These are phyloP conservation scores for Linnemannia schmuckeri DNA, from an alignment of 192 early-diverging fungal genomes.

Conservation along the genomic window DNA sequence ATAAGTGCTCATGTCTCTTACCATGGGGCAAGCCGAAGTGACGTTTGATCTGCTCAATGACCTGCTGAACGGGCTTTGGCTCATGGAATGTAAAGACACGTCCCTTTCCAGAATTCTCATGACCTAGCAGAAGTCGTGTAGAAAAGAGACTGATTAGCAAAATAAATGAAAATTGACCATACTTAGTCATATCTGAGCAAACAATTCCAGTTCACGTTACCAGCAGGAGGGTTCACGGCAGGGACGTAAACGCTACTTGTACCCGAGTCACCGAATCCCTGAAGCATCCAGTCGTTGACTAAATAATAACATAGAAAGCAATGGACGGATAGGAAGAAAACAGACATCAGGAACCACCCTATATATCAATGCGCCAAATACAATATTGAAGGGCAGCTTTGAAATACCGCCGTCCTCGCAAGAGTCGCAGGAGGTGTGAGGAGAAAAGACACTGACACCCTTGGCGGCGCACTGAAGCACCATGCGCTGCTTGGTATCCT, in stretches of 20 bases:
- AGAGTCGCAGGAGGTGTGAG: conserved; percentile 92
- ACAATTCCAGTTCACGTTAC: conserved; percentile 25
- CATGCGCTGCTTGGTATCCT: conserved; percentile 85
- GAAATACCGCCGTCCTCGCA: conserved; percentile 75
- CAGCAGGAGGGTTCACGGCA: conserved; percentile 65
- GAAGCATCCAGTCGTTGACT: conserved; percentile 95
- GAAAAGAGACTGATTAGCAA: background rate
- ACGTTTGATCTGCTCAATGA: conserved; percentile 74
- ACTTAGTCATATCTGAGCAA: background rate
- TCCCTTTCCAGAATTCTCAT: conserved; percentile 72
- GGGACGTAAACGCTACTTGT: conserved; percentile 51
- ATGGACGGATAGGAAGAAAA: background rate
- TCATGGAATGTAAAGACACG: conserved; percentile 70
- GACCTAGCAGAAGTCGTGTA: conserved; percentile 45
- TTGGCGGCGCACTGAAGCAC: conserved; percentile 85
- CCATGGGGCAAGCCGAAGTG: conserved; percentile 76
- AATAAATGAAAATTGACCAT: background rate
- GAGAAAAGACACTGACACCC: conserved; percentile 89
- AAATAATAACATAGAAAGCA: background rate
- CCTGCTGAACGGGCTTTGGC: conserved; percentile 61
- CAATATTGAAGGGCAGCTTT: background rate
- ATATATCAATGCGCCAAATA: background rate
- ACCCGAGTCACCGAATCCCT: conserved; percentile 67
- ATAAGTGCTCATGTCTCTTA: conserved; percentile 30
- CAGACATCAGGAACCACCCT: background rate